Percentiles rank a stretch among this genome's conserved stretches.
Evolutionary conservation across 441 rosid genomes (phyloP).

Genomic region (Adansonia madagascariensis): DNA sequence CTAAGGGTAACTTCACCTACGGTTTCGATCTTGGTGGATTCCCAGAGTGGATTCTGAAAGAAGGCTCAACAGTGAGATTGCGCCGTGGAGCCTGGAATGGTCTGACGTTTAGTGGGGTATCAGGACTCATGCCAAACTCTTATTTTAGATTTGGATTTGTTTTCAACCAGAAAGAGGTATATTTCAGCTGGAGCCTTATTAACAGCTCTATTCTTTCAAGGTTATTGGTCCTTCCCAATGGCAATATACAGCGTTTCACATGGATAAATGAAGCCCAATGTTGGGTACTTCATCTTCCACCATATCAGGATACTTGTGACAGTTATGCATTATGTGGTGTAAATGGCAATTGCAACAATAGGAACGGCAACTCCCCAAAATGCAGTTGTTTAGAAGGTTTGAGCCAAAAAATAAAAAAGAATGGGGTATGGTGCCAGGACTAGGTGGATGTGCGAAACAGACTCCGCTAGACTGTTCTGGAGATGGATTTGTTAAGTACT

Average conservation of each 20-base stretch:
- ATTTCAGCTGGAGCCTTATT: too few species aligned
- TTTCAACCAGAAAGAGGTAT: too few species aligned
- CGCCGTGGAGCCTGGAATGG: conserved; percentile 36
- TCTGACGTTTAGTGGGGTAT: conserved; percentile 12
- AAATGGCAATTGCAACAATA: conserved; percentile 14
- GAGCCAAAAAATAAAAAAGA: conserved; percentile 27
- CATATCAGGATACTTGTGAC: conserved; percentile 22
- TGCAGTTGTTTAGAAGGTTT: conserved; percentile 38
- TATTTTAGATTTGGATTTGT: background rate
- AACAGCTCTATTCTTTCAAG: too few species aligned
- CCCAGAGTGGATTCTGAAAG: conserved; percentile 28
- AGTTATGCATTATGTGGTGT: conserved; percentile 27
- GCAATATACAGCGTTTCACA: conserved; percentile 15
- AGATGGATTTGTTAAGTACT: conserved; percentile 28
- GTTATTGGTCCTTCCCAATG: too few species aligned
- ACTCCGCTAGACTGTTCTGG: conserved; percentile 21
- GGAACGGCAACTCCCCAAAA: background rate
- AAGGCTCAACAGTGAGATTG: background rate
- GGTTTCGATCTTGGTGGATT: conserved; percentile 22
- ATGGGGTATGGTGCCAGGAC: conserved; percentile 32
- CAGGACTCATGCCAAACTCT: conserved; percentile 19
- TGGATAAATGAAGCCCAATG: conserved; percentile 13
- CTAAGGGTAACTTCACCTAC: conserved; percentile 24
- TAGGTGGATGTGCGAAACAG: conserved; percentile 32
- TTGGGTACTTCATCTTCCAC: background rate